Percentiles rank a stretch among this genome's conserved stretches.
Evolutionary conservation across 129 eudicot species (phyloP).

Genomic region (Helichrysum umbraculigerum): DNA sequence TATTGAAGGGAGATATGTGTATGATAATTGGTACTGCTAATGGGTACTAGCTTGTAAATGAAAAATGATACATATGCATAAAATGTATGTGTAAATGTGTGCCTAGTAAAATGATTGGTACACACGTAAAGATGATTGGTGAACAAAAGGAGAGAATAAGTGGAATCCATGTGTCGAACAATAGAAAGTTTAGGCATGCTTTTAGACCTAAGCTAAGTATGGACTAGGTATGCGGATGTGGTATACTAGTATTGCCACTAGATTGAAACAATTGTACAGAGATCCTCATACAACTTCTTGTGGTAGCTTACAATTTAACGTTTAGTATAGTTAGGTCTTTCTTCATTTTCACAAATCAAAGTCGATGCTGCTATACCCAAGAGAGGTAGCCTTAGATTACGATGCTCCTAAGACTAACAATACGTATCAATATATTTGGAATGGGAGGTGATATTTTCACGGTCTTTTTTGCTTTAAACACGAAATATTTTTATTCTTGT

Average conservation of each 20-base stretch:
- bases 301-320: neutral
- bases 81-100: too few relatives aligned
- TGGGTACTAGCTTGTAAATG: too few relatives aligned
- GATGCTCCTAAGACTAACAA: neutral
- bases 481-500: too few relatives aligned
- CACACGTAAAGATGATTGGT: too few relatives aligned
- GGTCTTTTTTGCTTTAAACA: too few relatives aligned
- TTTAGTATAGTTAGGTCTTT: neutral
- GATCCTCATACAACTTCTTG: neutral
- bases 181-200: neutral
- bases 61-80: too few relatives aligned
- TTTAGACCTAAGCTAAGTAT: neutral
- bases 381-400: neutral
- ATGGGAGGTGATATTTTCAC: too few relatives aligned
- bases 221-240: neutral
- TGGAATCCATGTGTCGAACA: too few relatives aligned
- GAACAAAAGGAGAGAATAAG: too few relatives aligned
- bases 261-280: neutral
- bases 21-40: too few relatives aligned
- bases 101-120: too few relatives aligned
- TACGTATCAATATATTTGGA: neutral
- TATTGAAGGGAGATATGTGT: too few relatives aligned
- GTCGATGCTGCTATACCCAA: neutral
- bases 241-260: neutral
- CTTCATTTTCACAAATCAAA: neutral